Conservation (phyloP, 352 stramenopile species). For the Hyphochytrium catenoides region DNA sequence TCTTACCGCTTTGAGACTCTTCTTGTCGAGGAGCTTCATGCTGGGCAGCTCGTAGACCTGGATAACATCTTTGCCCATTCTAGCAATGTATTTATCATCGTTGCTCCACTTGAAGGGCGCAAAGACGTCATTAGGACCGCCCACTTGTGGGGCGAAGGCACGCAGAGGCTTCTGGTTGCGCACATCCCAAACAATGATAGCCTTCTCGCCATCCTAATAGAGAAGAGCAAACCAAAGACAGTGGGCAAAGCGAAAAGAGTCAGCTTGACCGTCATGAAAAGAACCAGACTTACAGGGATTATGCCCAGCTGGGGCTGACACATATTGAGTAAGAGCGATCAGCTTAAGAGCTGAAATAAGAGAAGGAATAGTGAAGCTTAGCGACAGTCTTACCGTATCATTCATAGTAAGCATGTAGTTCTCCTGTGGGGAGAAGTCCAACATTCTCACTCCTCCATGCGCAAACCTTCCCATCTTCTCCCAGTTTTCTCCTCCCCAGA, state of each 20-base stretch:
- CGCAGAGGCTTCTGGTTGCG: slow-evolving; percentile 60
- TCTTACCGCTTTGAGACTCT: slow-evolving; percentile 75
- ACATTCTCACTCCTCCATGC: slow-evolving; percentile 77
- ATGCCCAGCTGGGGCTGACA: too few species aligned
- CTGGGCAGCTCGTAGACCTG: slow-evolving; percentile 83
- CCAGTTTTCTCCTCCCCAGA: slow-evolving; percentile 91
- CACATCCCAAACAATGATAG: slow-evolving; percentile 92
- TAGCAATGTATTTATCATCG: slow-evolving; percentile 83
- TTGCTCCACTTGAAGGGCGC: slow-evolving; percentile 84
- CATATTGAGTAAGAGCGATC: too few species aligned
- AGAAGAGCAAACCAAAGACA: too few species aligned
- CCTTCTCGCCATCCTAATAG: slow-evolving; percentile 49
- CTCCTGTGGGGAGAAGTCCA: slow-evolving; percentile 84
- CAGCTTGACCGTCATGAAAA: too few species aligned
- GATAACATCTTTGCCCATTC: slow-evolving; percentile 74
- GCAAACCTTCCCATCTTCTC: slow-evolving; percentile 91
- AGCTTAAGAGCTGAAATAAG: too few species aligned
- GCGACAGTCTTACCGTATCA: too few species aligned
- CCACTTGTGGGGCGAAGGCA: slow-evolving; percentile 30
- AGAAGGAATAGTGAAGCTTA: too few species aligned
- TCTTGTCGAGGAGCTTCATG: slow-evolving; percentile 93
- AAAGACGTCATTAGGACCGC: slow-evolving; percentile 32
- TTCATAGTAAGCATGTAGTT: slow-evolving; percentile 92
- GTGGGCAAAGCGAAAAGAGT: too few species aligned
- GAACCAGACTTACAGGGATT: too few species aligned